Evolutionary conservation across 495 filamentous ascomycete species (phyloP), one percentile per base, ranked within the genome.

Genomic region (Alectoria sarmentosa): DNA sequence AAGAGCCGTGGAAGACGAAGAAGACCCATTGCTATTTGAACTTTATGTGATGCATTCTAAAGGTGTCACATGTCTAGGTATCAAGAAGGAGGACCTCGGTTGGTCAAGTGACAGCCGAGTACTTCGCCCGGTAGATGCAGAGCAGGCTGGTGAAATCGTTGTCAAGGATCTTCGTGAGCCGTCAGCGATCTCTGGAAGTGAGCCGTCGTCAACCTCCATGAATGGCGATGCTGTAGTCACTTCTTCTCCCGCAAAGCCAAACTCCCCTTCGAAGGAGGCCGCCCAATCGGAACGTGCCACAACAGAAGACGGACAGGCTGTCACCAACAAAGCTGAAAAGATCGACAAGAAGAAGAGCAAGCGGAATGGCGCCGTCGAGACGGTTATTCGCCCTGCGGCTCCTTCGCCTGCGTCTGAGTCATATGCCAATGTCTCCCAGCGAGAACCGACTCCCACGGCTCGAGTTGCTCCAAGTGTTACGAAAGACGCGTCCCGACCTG

Each of bases 11-110:
- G 75, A 73, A 56, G 81, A 84, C 26, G 82, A 84, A 21, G 80
- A 82, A 34, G 84, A 88, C 28, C 84, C 80, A 23, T 72, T 79
- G 5, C 72, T 96, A 58, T 97, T 98, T 69, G 95, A 98, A 78
- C 83, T 99, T 11, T 99, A 98, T 74, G 89, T 90, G 28, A 95
- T 96, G 87, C 92, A 99, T 74, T 96, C 94, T 11, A 94, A 90
- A 74, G 95, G 95, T 65, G 91, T 97, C 49, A 91, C 90, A 1
- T 91, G 88, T 70, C 69, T 97, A 38, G 86, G 82, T 70, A 84
- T 99, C 69, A 92, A 87, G 73, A 88, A 90, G 73, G 84, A 86
- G 56, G 92, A 97, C 74, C 76, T 99, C 61, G 94, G 95, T 7
- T 97, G 91, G 92, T 86, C 83, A 63, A 77, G 82, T 42, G 91